phyloP scores from a whole-genome alignment of 345 rosid genomes.

The Gossypium bickii region DNA sequence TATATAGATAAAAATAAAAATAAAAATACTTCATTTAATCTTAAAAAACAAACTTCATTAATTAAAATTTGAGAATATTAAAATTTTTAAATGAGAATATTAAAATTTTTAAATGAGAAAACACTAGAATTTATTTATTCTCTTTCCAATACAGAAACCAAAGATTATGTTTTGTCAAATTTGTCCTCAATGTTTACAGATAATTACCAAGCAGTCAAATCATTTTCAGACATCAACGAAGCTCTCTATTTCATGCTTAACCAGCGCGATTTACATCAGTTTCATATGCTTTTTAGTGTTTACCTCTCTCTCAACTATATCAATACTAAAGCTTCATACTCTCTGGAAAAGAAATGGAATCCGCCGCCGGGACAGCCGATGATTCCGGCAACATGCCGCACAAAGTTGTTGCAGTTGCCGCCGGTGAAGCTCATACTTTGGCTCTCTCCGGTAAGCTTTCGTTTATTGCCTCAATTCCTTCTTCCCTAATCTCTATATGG shows the following conservation, averaged over 20 bases:
- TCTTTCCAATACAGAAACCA: too few species aligned
- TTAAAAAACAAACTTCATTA: too few species aligned
- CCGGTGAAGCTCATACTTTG: slow-evolving; percentile 87
- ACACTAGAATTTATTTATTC: too few species aligned
- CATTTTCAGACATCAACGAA: neutral
- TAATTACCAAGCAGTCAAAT: neutral
- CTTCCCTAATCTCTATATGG: neutral
- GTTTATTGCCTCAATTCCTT: neutral
- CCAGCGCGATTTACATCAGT: neutral
- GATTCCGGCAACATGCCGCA: slow-evolving; percentile 34
- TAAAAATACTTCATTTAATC: too few species aligned
- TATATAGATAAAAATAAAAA: too few species aligned
- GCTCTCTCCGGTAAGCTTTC: slow-evolving; percentile 28
- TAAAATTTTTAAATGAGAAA: too few species aligned
- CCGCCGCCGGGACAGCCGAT: slow-evolving; percentile 3
- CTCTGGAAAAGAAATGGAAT: slow-evolving; percentile 37
- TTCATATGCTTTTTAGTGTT: neutral
- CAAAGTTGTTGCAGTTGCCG: slow-evolving; percentile 44
- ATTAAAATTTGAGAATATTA: too few species aligned
- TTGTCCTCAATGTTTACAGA: neutral
- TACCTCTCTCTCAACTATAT: neutral
- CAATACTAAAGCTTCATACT: neutral
- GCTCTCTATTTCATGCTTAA: neutral
- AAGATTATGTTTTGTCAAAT: neutral
- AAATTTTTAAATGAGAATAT: too few species aligned